Conservation (phyloP, 2,329 filamentous ascomycete species). For the Phaeosphaeria sp. region DNA sequence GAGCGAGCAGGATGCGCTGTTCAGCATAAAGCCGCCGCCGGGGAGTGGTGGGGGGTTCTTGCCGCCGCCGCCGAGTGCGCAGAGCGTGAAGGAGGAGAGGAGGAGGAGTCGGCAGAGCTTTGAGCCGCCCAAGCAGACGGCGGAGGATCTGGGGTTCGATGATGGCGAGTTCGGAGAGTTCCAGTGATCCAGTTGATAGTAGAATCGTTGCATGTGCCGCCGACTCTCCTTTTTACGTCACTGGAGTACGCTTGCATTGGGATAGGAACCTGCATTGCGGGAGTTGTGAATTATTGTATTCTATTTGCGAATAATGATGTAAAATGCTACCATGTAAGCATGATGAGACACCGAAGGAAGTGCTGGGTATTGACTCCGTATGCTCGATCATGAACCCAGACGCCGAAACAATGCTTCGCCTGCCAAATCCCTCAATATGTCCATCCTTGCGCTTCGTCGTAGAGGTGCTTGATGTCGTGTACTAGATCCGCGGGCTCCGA, state of each 20-base stretch:
- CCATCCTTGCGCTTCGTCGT: slow-evolving; percentile 46
- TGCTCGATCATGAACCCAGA: slow-evolving; percentile 1
- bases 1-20: slow-evolving; percentile 60
- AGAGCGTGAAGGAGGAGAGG: slow-evolving; percentile 68
- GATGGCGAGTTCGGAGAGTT: slow-evolving; percentile 91
- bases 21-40: slow-evolving; percentile 78
- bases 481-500: slow-evolving; percentile 75
- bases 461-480: slow-evolving; percentile 76
- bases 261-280: slow-evolving; percentile 25
- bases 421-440: slow-evolving; percentile 22
- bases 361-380: slow-evolving; percentile 9
- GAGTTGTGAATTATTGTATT: slow-evolving; percentile 13
- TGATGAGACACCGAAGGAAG: neutral
- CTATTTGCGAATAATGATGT: neutral
- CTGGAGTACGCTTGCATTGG: slow-evolving; percentile 13
- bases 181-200: slow-evolving; percentile 46
- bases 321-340: neutral
- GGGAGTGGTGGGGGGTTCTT: slow-evolving; percentile 56
- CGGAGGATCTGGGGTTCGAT: slow-evolving; percentile 77
- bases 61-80: slow-evolving; percentile 71
- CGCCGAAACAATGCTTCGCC: slow-evolving; percentile 9
- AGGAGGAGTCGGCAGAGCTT: slow-evolving; percentile 58
- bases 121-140: slow-evolving; percentile 41
- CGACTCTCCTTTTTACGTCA: slow-evolving; percentile 15
- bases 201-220: slow-evolving; percentile 13